These are phyloP conservation scores for Talaromyces sp. DNA, from an alignment of 2,329 filamentous ascomycete species.

Conservation along the genomic window DNA sequence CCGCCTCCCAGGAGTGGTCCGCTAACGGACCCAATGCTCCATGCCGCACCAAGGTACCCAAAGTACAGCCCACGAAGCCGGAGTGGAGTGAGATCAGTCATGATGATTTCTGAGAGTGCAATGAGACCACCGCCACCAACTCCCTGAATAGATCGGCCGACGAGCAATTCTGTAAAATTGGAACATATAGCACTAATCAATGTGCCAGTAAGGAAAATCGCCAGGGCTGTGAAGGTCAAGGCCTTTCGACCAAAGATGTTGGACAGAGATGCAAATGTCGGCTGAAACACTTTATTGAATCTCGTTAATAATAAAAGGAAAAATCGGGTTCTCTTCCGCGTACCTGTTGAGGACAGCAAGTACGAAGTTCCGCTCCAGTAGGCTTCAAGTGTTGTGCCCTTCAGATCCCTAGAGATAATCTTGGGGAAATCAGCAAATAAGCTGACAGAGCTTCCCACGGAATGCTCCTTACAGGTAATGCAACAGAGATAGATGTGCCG, in stretches of 20 bases:
- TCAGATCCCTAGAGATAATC: too few relatives aligned
- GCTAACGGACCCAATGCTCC: constrained; percentile 42
- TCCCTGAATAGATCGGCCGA: constrained; percentile 26
- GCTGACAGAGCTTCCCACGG: too few relatives aligned
- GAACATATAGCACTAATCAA: background rate
- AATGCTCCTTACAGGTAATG: background rate
- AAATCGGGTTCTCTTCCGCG: too few relatives aligned
- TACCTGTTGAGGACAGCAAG: too few relatives aligned
- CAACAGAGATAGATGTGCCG: constrained; percentile 2
- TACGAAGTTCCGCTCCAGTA: too few relatives aligned
- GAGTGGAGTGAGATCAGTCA: constrained; percentile 49
- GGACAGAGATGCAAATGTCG: constrained; percentile 51
- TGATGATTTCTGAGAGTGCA: constrained; percentile 44
- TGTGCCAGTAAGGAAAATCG: background rate
- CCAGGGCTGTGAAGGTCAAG: background rate
- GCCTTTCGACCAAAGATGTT: constrained; percentile 51
- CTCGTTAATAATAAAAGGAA: too few relatives aligned
- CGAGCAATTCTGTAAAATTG: background rate
- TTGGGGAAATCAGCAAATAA: too few relatives aligned
- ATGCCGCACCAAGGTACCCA: constrained; percentile 24
- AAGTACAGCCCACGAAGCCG: constrained; percentile 32
- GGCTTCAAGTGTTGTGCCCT: too few relatives aligned
- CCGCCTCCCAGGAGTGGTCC: constrained; percentile 46
- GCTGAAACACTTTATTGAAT: constrained; percentile 44
- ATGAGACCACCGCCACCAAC: constrained; percentile 48